Evolutionary conservation across 1,284 basidiomycete species (phyloP).

Genomic region (Leucoagaricus sp.): DNA sequence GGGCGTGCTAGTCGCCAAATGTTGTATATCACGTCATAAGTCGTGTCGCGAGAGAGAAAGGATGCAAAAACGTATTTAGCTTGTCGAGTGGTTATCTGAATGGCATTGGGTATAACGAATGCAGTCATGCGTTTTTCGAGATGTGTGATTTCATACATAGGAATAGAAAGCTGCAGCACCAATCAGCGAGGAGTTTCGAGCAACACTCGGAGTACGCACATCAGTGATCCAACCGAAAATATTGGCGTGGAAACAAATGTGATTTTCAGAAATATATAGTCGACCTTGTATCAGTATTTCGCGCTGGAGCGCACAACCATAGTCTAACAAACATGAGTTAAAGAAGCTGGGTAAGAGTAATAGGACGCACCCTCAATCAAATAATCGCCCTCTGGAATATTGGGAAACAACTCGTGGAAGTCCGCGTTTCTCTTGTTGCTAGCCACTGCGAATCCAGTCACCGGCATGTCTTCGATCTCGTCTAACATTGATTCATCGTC

Average conservation of each 20-base stretch:
- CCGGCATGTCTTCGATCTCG: slow-evolving; percentile 72
- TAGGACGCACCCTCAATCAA: slow-evolving; percentile 85
- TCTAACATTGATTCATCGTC: slow-evolving; percentile 37
- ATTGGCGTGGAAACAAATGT: slow-evolving; percentile 98
- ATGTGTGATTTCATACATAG: slow-evolving; percentile 87
- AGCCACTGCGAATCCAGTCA: slow-evolving; percentile 95
- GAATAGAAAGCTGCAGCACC: slow-evolving; percentile 76
- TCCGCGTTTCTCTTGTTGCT: slow-evolving; percentile 94
- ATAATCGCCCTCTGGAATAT: slow-evolving; percentile 94
- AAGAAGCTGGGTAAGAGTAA: slow-evolving; percentile 2
- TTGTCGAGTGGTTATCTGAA: slow-evolving; percentile 84
- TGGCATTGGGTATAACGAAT: slow-evolving; percentile 97
- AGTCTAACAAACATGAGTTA: slow-evolving; percentile 60
- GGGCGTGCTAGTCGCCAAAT: slow-evolving; percentile 94
- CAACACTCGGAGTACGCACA: slow-evolving; percentile 50
- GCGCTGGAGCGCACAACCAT: slow-evolving; percentile 94
- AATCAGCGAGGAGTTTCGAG: slow-evolving; percentile 6
- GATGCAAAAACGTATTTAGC: slow-evolving; percentile 93
- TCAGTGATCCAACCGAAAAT: slow-evolving; percentile 99
- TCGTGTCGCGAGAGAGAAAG: slow-evolving; percentile 94
- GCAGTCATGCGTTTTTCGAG: slow-evolving; percentile 99
- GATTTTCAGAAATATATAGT: slow-evolving; percentile 97
- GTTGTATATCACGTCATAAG: slow-evolving; percentile 94
- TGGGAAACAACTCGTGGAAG: slow-evolving; percentile 92
- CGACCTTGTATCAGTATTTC: slow-evolving; percentile 97